These are phyloP conservation scores for Trichoderma hamatum DNA, from an alignment of 2,329 filamentous ascomycete species.

Conservation along the genomic window DNA sequence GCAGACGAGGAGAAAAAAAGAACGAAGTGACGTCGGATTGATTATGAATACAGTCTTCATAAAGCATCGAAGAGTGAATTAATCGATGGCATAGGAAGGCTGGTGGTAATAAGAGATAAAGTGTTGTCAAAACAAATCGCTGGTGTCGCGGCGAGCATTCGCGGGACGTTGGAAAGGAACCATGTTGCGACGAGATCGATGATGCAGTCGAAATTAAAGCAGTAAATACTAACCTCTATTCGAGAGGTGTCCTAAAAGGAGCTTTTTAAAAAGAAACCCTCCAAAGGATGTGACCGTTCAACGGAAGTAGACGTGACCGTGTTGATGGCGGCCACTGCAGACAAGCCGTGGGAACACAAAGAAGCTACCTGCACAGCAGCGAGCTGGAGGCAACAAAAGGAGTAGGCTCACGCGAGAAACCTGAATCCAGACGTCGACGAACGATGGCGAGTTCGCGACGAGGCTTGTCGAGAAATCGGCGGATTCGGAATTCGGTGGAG, in stretches of 20 bases:
- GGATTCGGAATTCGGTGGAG: conserved; percentile 43
- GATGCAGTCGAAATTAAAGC: neutral
- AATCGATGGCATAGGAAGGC: neutral
- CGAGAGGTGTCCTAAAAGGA: conserved; percentile 20
- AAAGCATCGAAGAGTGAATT: neutral
- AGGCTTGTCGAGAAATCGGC: conserved; percentile 40
- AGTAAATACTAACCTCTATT: conserved; percentile 26
- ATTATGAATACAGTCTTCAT: neutral
- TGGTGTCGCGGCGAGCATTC: conserved; percentile 1
- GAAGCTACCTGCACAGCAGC: conserved; percentile 35
- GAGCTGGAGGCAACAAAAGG: conserved; percentile 36
- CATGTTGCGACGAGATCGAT: neutral
- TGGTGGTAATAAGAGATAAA: neutral
- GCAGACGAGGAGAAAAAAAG: neutral
- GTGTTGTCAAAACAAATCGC: neutral
- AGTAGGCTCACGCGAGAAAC: conserved; percentile 38
- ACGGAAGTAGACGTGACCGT: conserved; percentile 26
- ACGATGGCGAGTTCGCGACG: conserved; percentile 38
- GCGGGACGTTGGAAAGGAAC: neutral
- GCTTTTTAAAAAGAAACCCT: conserved; percentile 11
- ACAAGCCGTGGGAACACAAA: conserved; percentile 28
- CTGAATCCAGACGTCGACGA: conserved; percentile 35
- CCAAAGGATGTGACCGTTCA: conserved; percentile 23
- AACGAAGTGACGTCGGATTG: neutral
- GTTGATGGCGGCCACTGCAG: conserved; percentile 23